Conservation (phyloP, 352 stramenopile species). For the Pythium angustatum region DNA sequence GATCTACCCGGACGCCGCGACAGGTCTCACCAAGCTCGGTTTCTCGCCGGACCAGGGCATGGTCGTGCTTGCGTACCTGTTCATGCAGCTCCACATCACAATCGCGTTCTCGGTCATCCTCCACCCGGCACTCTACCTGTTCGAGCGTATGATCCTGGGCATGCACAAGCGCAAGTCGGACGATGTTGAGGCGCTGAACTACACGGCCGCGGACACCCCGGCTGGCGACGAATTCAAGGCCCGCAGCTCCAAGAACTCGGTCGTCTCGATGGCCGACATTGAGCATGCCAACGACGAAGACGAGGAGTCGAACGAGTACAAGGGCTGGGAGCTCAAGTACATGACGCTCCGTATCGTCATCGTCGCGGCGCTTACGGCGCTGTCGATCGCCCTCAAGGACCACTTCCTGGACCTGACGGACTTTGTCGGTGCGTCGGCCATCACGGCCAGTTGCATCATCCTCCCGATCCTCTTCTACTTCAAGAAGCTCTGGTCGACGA, state of each 20-base stretch:
- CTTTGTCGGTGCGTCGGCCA: slow-evolving; percentile 60
- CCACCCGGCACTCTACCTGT: slow-evolving; percentile 57
- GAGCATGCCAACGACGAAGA: slow-evolving; percentile 42
- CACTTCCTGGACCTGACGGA: slow-evolving; percentile 63
- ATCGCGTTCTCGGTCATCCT: slow-evolving; percentile 39
- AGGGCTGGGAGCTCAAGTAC: slow-evolving; percentile 47
- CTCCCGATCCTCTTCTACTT: slow-evolving; percentile 65
- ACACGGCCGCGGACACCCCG: slow-evolving; percentile 32
- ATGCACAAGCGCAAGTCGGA: slow-evolving; percentile 51
- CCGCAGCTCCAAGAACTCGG: slow-evolving; percentile 17
- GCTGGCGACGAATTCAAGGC: slow-evolving; percentile 11
- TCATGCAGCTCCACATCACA: slow-evolving; percentile 47
- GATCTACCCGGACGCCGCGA: slow-evolving; percentile 40
- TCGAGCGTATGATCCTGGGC: slow-evolving; percentile 57
- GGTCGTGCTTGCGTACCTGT: slow-evolving; percentile 56
- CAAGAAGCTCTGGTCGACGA: slow-evolving; percentile 27
- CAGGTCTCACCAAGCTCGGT: slow-evolving; percentile 40
- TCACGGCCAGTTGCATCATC: slow-evolving; percentile 60
- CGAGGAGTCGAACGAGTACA: slow-evolving; percentile 39
- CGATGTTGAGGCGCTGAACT: slow-evolving; percentile 36
- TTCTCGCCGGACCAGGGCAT: slow-evolving; percentile 46
- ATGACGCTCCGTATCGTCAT: slow-evolving; percentile 54
- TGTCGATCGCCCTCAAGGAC: slow-evolving; percentile 36
- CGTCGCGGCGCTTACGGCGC: slow-evolving; percentile 45
- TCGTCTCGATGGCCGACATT: slow-evolving; percentile 34